Percentiles rank a stretch among this genome's conserved stretches.
Conservation (phyloP, 2,329 filamentous ascomycete genomes). For the Graphilbum ipis-grandicollis region DNA sequence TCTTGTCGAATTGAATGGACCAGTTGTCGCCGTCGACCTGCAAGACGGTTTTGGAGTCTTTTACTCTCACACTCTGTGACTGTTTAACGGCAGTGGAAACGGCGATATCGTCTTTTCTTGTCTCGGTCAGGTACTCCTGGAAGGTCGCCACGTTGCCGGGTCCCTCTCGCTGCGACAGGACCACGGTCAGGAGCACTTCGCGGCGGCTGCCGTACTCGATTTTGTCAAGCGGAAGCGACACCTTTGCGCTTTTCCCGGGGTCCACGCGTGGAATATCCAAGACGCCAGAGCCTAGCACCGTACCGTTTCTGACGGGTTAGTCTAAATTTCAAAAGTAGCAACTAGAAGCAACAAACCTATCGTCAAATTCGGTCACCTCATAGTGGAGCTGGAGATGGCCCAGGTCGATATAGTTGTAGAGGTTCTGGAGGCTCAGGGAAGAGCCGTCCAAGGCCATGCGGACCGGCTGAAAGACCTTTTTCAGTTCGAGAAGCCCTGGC, state of each 20-base stretch:
- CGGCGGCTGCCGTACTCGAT: conserved; percentile 23
- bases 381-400: conserved; percentile 24
- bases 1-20: conserved; percentile 25
- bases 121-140: conserved; percentile 24
- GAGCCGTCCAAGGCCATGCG: conserved; percentile 15
- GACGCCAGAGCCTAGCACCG: conserved; percentile 17
- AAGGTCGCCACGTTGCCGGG: conserved; percentile 39
- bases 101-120: conserved; percentile 9
- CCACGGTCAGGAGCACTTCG: conserved; percentile 3
- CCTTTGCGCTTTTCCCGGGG: conserved; percentile 18
- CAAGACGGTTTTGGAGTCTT: neutral
- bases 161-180: conserved; percentile 11
- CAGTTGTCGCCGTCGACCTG: too few relatives aligned
- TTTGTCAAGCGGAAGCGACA: conserved; percentile 16
- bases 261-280: conserved; percentile 23
- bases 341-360: conserved; percentile 15
- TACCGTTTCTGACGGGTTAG: neutral
- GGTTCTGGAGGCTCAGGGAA: conserved; percentile 21
- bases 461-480: conserved; percentile 40
- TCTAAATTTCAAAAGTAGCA: neutral
- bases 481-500: conserved; percentile 37
- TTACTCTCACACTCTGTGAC: neutral
- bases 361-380: conserved; percentile 23
- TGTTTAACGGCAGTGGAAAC: neutral
- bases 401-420: conserved; percentile 30